Conservation (phyloP, 495 filamentous ascomycete genomes). For the Penicillium psychrofluorescens region DNA sequence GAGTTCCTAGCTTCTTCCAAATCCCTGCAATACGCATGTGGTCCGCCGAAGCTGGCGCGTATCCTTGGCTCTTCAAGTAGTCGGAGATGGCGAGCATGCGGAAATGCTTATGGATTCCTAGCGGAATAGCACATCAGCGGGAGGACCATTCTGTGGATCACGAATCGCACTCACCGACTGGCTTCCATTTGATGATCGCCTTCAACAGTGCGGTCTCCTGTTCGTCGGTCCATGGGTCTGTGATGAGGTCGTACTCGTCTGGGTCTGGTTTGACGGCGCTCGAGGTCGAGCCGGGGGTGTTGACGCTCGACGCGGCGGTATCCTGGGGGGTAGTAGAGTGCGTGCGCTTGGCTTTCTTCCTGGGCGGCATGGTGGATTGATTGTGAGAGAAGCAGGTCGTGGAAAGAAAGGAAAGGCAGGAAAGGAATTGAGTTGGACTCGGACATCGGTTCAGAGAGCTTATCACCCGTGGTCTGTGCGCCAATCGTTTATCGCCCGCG, state of each 20-base stretch:
- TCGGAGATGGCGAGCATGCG: conserved; percentile 86
- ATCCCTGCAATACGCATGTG: conserved; percentile 88
- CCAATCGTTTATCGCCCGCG: neutral
- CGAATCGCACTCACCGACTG: conserved; percentile 58
- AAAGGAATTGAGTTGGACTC: too few species aligned
- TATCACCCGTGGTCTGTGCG: too few species aligned
- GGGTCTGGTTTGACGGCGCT: conserved; percentile 23
- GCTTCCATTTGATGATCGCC: conserved; percentile 85
- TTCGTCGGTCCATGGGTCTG: conserved; percentile 89
- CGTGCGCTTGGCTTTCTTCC: conserved; percentile 49
- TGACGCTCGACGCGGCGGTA: conserved; percentile 22
- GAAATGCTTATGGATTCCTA: conserved; percentile 97
- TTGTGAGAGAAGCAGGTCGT: too few species aligned
- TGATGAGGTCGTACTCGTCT: conserved; percentile 37
- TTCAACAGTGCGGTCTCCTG: conserved; percentile 90
- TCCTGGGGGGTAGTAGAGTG: conserved; percentile 29
- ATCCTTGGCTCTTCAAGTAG: conserved; percentile 79
- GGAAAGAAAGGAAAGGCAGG: too few species aligned
- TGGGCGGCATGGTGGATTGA: conserved; percentile 60
- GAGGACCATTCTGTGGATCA: conserved; percentile 1
- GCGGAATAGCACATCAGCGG: neutral
- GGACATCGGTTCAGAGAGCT: too few species aligned
- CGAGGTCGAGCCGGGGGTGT: conserved; percentile 26
- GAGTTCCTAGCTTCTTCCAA: conserved; percentile 75
- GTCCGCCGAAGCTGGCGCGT: conserved; percentile 53